phyloP scores from a whole-genome alignment of 768 basidiomycete species.

The Cyclocybe cylindracea region DNA sequence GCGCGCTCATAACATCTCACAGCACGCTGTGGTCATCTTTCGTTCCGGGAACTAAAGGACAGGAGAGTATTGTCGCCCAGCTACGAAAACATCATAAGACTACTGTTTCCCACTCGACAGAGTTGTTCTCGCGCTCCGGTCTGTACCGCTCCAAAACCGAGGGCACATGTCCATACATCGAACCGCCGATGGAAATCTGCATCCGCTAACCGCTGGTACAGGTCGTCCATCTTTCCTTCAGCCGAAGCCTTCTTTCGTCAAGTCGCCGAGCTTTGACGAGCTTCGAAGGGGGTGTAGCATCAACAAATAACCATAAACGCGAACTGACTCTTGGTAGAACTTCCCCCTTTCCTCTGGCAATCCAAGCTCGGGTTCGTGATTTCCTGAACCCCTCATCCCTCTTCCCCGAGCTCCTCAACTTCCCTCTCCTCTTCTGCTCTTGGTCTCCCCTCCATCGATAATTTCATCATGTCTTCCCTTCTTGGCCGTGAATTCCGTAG shows the following conservation, averaged over 20 bases:
- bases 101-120: conserved; percentile 86
- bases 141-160: conserved; percentile 89
- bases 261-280: conserved; percentile 74
- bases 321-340: conserved; percentile 68
- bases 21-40: conserved; percentile 80
- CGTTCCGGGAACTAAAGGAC: conserved; percentile 63
- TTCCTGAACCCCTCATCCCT: conserved; percentile 19
- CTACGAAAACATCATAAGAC: conserved; percentile 35
- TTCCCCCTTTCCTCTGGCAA: conserved; percentile 64
- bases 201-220: conserved; percentile 79
- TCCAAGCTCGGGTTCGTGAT: conserved; percentile 55
- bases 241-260: conserved; percentile 68
- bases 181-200: conserved; percentile 93
- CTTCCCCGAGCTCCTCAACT: conserved; percentile 29
- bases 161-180: conserved; percentile 95
- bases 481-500: not conserved
- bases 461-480: conserved; percentile 33
- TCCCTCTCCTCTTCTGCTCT: conserved; percentile 29
- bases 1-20: conserved; percentile 96
- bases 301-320: conserved; percentile 12
- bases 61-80: conserved; percentile 42
- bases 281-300: conserved; percentile 38
- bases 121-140: conserved; percentile 84
- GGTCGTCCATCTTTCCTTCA: conserved; percentile 88
- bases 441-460: conserved; percentile 30